Conservation (phyloP, 1,284 basidiomycete species). For the Porogramme epimiltina region DNA sequence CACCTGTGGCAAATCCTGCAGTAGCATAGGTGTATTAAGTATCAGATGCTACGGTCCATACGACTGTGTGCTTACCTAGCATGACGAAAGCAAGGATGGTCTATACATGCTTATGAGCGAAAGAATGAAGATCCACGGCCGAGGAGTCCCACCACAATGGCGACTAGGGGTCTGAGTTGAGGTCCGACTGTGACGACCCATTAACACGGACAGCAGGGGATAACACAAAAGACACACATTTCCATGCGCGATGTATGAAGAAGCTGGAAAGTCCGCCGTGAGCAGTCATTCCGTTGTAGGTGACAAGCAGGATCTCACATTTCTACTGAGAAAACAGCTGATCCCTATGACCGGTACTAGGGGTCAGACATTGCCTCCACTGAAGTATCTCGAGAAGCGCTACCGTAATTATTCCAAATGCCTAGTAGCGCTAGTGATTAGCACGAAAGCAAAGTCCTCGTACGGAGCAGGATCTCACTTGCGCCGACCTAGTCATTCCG, state of each 20-base stretch:
- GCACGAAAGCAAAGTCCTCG: too few relatives aligned
- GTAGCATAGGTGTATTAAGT: background rate
- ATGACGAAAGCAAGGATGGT: background rate
- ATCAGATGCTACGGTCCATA: background rate
- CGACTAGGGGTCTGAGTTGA: background rate
- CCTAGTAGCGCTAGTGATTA: background rate
- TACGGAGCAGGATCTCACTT: too few relatives aligned
- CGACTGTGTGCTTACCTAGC: background rate
- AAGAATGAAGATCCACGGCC: too few relatives aligned
- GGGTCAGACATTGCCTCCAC: background rate
- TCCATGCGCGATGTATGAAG: slow-evolving; percentile 10
- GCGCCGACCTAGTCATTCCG: too few relatives aligned
- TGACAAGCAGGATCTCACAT: background rate
- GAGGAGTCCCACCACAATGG: background rate
- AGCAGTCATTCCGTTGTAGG: background rate
- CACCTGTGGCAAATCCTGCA: background rate
- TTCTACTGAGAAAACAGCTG: background rate
- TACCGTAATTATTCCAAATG: background rate
- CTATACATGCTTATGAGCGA: background rate
- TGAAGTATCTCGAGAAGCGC: slow-evolving; percentile 6
- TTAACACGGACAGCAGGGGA: background rate
- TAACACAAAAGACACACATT: slow-evolving; percentile 1
- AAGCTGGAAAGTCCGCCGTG: slow-evolving; percentile 7
- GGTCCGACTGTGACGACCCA: background rate
- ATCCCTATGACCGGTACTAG: background rate